Evolutionary conservation across 192 early-diverging fungal species (phyloP).

Genomic region (Diversispora epigaea): DNA sequence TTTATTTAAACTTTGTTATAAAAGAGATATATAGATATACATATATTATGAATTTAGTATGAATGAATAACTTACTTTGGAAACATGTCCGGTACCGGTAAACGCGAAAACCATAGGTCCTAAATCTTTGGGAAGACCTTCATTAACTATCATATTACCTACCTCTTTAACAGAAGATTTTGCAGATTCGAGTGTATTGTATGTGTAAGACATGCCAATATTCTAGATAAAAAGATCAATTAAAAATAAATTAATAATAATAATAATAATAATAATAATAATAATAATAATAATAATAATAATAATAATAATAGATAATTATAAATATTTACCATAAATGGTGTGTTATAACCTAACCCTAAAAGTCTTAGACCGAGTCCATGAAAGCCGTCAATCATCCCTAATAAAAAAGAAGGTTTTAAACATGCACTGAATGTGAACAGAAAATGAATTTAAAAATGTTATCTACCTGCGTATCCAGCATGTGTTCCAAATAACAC

Average conservation of each 20-base stretch:
- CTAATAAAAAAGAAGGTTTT: slow-evolving; percentile 26
- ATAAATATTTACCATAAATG: slow-evolving; percentile 72
- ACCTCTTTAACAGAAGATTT: slow-evolving; percentile 58
- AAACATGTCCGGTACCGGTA: slow-evolving; percentile 90
- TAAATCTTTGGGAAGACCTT: slow-evolving; percentile 85
- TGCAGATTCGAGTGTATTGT: slow-evolving; percentile 65
- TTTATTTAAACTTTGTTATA: neutral
- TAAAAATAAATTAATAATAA: slow-evolving; percentile 38
- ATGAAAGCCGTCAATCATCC: slow-evolving; percentile 89
- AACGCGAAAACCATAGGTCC: slow-evolving; percentile 90
- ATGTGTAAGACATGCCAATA: slow-evolving; percentile 72
- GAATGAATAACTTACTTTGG: slow-evolving; percentile 48
- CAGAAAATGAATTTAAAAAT: too few relatives aligned
- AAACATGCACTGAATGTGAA: too few relatives aligned
- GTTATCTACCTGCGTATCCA: slow-evolving; percentile 77
- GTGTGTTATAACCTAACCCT: slow-evolving; percentile 88
- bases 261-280: neutral
- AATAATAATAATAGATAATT: neutral
- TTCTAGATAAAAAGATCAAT: slow-evolving; percentile 42
- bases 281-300: slow-evolving; percentile 34
- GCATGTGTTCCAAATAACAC: slow-evolving; percentile 94
- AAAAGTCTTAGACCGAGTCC: slow-evolving; percentile 89
- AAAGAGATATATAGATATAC: neutral
- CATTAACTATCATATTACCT: slow-evolving; percentile 79
- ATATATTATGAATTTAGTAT: neutral